Evolutionary conservation across 1,139 yeast species (phyloP).

Genomic region (Kodamaea fungicola): DNA sequence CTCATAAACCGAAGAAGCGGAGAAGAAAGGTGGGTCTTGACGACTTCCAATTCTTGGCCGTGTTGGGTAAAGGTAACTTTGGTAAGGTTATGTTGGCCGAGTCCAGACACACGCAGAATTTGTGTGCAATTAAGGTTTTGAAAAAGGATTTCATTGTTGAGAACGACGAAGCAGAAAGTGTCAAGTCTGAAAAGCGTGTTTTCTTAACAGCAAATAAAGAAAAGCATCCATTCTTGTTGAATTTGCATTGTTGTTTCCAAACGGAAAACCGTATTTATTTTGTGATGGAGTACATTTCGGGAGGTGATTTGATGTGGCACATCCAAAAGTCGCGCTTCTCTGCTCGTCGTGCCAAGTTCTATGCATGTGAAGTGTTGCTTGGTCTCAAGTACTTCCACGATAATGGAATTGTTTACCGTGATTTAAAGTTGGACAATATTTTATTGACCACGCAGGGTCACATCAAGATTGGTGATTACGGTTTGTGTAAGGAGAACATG

Average conservation of each 20-base stretch:
- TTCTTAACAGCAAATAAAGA: constrained; percentile 87
- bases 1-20: constrained; percentile 33
- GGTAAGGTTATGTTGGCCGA: constrained; percentile 98
- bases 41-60: constrained; percentile 91
- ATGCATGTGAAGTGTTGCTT: constrained; percentile 91
- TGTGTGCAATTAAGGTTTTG: constrained; percentile 93
- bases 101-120: constrained; percentile 69
- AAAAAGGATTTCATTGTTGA: constrained; percentile 94
- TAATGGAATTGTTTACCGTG: constrained; percentile 94
- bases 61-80: constrained; percentile 94
- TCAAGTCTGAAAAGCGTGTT: constrained; percentile 89
- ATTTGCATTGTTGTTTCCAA: constrained; percentile 93
- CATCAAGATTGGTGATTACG: constrained; percentile 94
- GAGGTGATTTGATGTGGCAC: constrained; percentile 99
- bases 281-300: constrained; percentile 96
- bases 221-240: constrained; percentile 87
- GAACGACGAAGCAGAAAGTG: constrained; percentile 93
- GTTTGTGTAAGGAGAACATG: constrained; percentile 95
- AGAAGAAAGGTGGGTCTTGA: constrained; percentile 84
- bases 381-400: constrained; percentile 94
- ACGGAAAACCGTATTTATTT: constrained; percentile 95
- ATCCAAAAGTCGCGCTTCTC: constrained; percentile 90
- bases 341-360: constrained; percentile 88
- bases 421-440: constrained; percentile 90
- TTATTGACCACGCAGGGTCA: constrained; percentile 90